Conservation (phyloP, 179 eudicot genomes). For the Camellia oleifera region DNA sequence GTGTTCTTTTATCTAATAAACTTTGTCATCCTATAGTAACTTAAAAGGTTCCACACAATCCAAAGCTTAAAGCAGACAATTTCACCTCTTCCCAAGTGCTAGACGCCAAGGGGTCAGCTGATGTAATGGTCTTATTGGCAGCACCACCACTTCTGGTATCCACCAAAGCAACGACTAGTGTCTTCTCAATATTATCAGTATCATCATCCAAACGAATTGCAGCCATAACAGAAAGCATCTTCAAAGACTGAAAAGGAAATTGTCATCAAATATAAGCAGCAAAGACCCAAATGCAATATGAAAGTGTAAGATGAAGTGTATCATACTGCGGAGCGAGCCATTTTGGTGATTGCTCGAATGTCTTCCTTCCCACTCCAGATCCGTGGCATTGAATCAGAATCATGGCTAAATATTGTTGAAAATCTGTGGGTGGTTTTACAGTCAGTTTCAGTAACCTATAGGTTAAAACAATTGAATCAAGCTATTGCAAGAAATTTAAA, state of each 20-base stretch:
- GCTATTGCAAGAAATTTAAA: constrained; percentile 1
- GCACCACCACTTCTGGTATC: constrained; percentile 41
- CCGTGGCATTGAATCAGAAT: constrained; percentile 92
- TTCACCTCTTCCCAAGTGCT: constrained; percentile 95
- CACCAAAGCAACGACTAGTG: constrained; percentile 64
- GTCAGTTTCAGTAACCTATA: constrained; percentile 8
- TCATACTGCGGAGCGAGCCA: constrained; percentile 87
- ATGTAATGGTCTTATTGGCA: constrained; percentile 40
- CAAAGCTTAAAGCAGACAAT: constrained; percentile 9
- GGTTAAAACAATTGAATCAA: not conserved
- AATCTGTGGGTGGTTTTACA: constrained; percentile 45
- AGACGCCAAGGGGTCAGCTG: constrained; percentile 80
- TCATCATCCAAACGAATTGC: constrained; percentile 83
- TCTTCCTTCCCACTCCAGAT: constrained; percentile 97
- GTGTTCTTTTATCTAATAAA: not conserved
- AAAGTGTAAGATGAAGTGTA: constrained; percentile 10
- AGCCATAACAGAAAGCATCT: constrained; percentile 79
- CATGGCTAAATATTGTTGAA: constrained; percentile 72
- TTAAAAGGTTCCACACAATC: not conserved
- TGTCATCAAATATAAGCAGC: not conserved
- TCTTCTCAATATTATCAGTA: constrained; percentile 67
- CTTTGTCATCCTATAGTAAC: not conserved
- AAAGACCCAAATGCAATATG: not conserved
- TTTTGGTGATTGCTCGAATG: constrained; percentile 75
- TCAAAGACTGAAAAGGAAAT: constrained; percentile 38